Percentiles rank a stretch among this genome's conserved stretches.
phyloP scores from a whole-genome alignment of 306 rosid genomes.

The Sophora flavescens region DNA sequence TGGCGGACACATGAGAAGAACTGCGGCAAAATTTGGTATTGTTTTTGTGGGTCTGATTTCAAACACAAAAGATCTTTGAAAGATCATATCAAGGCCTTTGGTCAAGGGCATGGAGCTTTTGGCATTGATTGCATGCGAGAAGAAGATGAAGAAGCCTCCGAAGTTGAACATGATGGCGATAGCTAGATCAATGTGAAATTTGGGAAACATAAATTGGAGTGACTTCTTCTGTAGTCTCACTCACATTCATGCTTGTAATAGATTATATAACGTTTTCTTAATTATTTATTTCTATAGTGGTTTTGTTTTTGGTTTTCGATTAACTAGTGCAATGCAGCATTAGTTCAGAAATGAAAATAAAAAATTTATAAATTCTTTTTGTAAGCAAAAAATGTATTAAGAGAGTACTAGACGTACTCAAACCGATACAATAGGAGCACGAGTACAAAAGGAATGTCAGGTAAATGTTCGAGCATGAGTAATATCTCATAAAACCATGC shows the following conservation, averaged over 20 bases:
- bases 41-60: slow-evolving; percentile 76
- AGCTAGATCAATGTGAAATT: slow-evolving; percentile 36
- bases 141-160: slow-evolving; percentile 63
- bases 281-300: not conserved
- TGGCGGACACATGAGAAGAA: slow-evolving; percentile 89
- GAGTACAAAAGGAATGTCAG: no score
- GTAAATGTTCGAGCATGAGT: no score
- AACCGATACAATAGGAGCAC: no score
- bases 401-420: no score
- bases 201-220: slow-evolving; percentile 17
- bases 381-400: no score
- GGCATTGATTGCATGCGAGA: slow-evolving; percentile 57
- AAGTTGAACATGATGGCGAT: slow-evolving; percentile 60
- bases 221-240: not conserved
- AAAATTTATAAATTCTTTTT: no score
- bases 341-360: no score
- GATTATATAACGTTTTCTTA: not conserved
- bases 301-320: no score
- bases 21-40: slow-evolving; percentile 76
- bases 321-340: no score
- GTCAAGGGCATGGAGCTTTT: slow-evolving; percentile 60
- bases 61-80: slow-evolving; percentile 75
- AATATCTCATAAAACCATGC: no score
- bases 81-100: slow-evolving; percentile 70
- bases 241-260: slow-evolving; percentile 7